Evolutionary conservation across 2,329 filamentous ascomycete genomes (phyloP), one percentile per base, ranked within the genome.

Genomic region (Colletotrichum sp.): DNA sequence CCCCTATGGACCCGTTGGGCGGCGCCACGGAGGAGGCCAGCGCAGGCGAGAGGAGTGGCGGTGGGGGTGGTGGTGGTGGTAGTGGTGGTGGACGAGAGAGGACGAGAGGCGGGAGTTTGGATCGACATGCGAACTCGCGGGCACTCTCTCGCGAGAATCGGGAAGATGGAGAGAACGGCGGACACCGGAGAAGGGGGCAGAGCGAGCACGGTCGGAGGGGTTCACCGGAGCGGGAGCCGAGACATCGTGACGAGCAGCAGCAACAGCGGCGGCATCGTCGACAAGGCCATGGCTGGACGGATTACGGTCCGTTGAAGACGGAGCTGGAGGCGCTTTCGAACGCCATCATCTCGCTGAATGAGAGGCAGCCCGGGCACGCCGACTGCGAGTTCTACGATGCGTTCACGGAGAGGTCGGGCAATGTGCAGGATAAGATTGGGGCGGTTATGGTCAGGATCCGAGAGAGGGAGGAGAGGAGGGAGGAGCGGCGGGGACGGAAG

Each of bases 301-400:
- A 67, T 62, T 76, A 69, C 63, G 68, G 55, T 7, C 72, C 76
- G 7, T 64, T 78, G 6, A 62, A 68, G n/a, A 30, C 36, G 7
- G 57, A 65, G 36, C n/a, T 78, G 52, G 77, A 77, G 66, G 69
- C 57, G 10, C 62, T 78, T 21, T 77, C 77, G 21, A 71, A 72
- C 13, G 63, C 75, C 13, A 36, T 78, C 44, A 76, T 68, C 15
- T 77, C 72, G 4, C 44, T 78, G 18, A 77, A 77, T 62, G 77
- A 68, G 55, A 65, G 71, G 8, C 71, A 77, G 18, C 59, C 75
- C 13, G 72, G 65, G 13, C 77, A 78, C 12, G 59, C 65, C 21
- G 72, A 72, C 34, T 78, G 77, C 30, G 75, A 77, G 52, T 78
- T 77, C 21, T 77, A 78, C 62, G 68, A 77, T 5, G 65, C 69